Conservation (phyloP, 129 eudicot species). For the Tagetes erecta region DNA sequence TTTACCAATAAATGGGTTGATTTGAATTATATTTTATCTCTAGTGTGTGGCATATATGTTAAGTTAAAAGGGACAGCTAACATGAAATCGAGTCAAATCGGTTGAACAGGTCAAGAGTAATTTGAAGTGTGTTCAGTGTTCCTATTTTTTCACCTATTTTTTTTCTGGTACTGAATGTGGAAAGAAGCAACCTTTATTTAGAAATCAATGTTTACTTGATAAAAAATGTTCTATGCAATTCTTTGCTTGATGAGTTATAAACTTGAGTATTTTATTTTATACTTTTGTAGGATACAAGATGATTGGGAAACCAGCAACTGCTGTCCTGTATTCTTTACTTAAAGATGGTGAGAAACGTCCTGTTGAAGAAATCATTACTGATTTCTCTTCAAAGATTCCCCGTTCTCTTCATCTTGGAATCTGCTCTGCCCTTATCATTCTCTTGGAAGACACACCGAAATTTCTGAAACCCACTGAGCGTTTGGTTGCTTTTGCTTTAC, state of each 20-base stretch:
- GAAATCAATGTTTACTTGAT: not conserved
- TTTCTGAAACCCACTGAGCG: constrained; percentile 72
- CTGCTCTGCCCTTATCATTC: constrained; percentile 69
- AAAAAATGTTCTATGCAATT: not conserved
- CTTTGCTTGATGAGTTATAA: constrained; percentile 1
- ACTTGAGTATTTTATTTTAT: not conserved
- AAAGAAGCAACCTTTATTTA: not conserved
- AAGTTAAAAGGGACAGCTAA: not conserved
- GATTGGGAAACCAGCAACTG: constrained; percentile 40
- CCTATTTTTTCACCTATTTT: not conserved
- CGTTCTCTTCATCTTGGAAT: constrained; percentile 40
- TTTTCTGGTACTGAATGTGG: not conserved
- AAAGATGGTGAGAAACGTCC: constrained; percentile 68
- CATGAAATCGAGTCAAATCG: not conserved
- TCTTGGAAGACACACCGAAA: constrained; percentile 61
- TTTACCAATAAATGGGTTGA: not conserved
- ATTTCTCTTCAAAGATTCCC: constrained; percentile 55
- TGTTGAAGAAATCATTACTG: constrained; percentile 57
- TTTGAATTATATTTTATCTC: not conserved
- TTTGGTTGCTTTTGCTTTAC: constrained; percentile 72
- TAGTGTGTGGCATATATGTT: not conserved
- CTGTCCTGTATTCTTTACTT: constrained; percentile 44
- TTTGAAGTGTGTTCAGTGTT: not conserved
- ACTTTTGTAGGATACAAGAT: constrained; percentile 22
- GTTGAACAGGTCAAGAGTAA: not conserved